These are phyloP conservation scores for Stenogyne calaminthoides DNA, from an alignment of 305 asterid genomes.

Conservation along the genomic window DNA sequence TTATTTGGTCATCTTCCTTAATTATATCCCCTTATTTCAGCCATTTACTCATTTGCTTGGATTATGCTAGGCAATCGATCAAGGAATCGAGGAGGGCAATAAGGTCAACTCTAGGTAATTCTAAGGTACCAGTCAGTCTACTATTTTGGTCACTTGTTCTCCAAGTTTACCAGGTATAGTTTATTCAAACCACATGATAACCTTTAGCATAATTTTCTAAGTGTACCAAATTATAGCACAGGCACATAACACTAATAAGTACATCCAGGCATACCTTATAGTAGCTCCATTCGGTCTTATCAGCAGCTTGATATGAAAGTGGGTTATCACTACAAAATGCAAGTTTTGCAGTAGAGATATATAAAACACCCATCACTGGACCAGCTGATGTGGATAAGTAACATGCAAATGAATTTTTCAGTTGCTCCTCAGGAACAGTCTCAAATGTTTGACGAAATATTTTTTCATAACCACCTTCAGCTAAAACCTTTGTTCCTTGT, in stretches of 20 bases:
- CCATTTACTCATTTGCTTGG: background rate
- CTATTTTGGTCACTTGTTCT: background rate
- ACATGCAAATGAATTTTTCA: slow-evolving; percentile 84
- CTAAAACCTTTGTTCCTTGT: slow-evolving; percentile 92
- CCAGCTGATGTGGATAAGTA: slow-evolving; percentile 96
- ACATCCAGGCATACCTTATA: slow-evolving; percentile 65
- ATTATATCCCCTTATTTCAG: background rate
- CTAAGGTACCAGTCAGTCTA: background rate
- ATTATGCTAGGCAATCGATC: background rate
- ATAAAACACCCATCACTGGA: slow-evolving; percentile 94
- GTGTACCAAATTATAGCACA: slow-evolving; percentile 1
- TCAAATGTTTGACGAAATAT: slow-evolving; percentile 94
- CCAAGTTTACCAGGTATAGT: background rate
- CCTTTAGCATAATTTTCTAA: background rate
- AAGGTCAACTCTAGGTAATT: background rate
- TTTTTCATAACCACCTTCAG: slow-evolving; percentile 99
- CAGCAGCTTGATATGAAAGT: slow-evolving; percentile 72
- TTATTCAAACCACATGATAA: slow-evolving; percentile 15
- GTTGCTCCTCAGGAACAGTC: slow-evolving; percentile 89
- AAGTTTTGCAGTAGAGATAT: slow-evolving; percentile 80
- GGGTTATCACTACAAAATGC: slow-evolving; percentile 96
- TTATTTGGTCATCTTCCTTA: background rate
- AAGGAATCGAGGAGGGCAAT: background rate
- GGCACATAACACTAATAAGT: background rate
- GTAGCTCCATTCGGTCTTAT: slow-evolving; percentile 93